A percentile compares a stretch with the other conserved stretches of the same genome.
Evolutionary conservation across 1,139 yeast species (phyloP).

Genomic region (Yarrowia galli): DNA sequence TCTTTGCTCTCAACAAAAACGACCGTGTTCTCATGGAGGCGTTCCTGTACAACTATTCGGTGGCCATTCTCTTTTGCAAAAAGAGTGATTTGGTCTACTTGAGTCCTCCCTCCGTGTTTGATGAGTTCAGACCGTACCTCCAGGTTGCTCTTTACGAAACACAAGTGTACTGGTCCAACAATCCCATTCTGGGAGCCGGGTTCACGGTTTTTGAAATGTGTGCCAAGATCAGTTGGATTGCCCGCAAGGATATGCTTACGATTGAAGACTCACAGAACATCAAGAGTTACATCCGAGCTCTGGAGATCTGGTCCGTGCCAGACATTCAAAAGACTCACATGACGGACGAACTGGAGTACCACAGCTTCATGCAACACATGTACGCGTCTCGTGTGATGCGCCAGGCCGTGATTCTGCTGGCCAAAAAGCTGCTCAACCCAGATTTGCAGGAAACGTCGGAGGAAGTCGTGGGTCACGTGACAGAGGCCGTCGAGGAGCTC

Average conservation of each 20-base stretch:
- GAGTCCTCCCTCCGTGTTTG: slow-evolving; percentile 17
- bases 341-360: slow-evolving; percentile 32
- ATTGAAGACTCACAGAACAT: slow-evolving; percentile 23
- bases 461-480: slow-evolving; percentile 13
- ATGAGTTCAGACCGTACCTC: slow-evolving; percentile 27
- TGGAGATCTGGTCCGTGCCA: slow-evolving; percentile 25
- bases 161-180: slow-evolving; percentile 27
- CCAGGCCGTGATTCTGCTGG: slow-evolving; percentile 21
- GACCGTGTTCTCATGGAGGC: slow-evolving; percentile 32
- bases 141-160: slow-evolving; percentile 29
- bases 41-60: slow-evolving; percentile 36
- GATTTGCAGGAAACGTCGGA: slow-evolving; percentile 3
- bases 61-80: slow-evolving; percentile 25
- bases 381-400: slow-evolving; percentile 21
- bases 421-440: slow-evolving; percentile 28
- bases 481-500: slow-evolving; percentile 22
- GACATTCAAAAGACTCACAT: slow-evolving; percentile 21
- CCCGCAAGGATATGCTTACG: slow-evolving; percentile 4
- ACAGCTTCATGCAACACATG: slow-evolving; percentile 34
- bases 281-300: slow-evolving; percentile 19
- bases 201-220: slow-evolving; percentile 29
- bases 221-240: slow-evolving; percentile 29
- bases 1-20: slow-evolving; percentile 37
- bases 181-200: slow-evolving; percentile 27
- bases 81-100: slow-evolving; percentile 6